These are phyloP conservation scores for Streptanthus diversifolius DNA, from an alignment of 345 rosid genomes.

Conservation along the genomic window DNA sequence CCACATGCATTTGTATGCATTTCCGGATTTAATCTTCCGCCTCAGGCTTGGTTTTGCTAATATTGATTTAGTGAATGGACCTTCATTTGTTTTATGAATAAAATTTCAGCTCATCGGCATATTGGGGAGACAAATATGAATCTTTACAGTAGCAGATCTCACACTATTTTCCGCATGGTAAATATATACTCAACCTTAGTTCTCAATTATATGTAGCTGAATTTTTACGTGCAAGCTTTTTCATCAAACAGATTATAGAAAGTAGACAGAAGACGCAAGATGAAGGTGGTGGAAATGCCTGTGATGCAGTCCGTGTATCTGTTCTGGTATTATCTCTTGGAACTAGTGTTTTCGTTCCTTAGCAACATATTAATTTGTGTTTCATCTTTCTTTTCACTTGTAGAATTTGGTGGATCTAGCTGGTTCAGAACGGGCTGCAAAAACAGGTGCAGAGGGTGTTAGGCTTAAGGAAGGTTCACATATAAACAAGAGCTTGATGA, in stretches of 20 bases:
- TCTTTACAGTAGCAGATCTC: conserved; percentile 84
- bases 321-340: conserved; percentile 57
- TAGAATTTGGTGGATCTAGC: conserved; percentile 98
- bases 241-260: conserved; percentile 66
- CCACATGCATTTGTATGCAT: conserved; percentile 3
- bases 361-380: neutral
- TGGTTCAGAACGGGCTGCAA: conserved; percentile 98
- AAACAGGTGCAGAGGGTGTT: conserved; percentile 99
- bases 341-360: conserved; percentile 5
- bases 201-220: neutral
- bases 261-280: conserved; percentile 83
- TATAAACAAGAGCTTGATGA: conserved; percentile 93
- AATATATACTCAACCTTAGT: conserved; percentile 2
- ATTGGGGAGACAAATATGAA: conserved; percentile 98
- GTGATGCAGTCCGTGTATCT: conserved; percentile 95
- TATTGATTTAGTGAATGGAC: neutral
- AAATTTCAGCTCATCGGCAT: conserved; percentile 85
- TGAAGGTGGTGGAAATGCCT: conserved; percentile 48
- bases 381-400: conserved; percentile 20
- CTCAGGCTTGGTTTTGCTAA: neutral
- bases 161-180: conserved; percentile 98
- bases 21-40: neutral
- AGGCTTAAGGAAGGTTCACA: conserved; percentile 94
- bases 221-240: neutral
- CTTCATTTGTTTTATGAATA: conserved; percentile 4